Conservation (phyloP, 768 basidiomycete genomes). For the Boletus edulis region DNA sequence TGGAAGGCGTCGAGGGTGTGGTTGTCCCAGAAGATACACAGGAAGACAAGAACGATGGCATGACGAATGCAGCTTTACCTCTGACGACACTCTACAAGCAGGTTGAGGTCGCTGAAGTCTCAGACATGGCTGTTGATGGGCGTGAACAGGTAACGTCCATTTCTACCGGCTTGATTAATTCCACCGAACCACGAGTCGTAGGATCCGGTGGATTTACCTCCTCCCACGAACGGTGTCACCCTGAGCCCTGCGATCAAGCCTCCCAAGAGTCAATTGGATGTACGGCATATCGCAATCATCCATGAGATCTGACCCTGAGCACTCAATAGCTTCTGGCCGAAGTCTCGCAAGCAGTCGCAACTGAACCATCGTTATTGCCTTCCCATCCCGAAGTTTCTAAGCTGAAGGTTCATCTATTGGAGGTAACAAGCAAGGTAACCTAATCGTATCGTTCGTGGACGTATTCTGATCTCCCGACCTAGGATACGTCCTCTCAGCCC, state of each 20-base stretch:
- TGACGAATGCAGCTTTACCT: neutral
- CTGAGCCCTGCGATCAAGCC: constrained; percentile 12
- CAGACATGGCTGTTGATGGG: constrained; percentile 15
- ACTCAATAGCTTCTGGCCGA: constrained; percentile 25
- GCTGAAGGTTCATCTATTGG: constrained; percentile 12
- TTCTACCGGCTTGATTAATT: neutral
- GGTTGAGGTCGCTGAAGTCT: neutral
- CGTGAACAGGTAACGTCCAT: constrained; percentile 22
- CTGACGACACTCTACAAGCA: constrained; percentile 2
- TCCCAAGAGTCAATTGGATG: constrained; percentile 27
- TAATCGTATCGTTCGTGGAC: neutral
- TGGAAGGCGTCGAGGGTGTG: constrained; percentile 18
- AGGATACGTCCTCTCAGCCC: constrained; percentile 20
- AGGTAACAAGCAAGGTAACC: constrained; percentile 10
- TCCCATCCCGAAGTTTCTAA: constrained; percentile 23
- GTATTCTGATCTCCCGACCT: neutral
- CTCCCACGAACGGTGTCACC: neutral
- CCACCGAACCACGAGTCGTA: constrained; percentile 3
- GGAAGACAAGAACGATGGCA: neutral
- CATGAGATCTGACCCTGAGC: constrained; percentile 18
- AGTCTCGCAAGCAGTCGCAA: constrained; percentile 30
- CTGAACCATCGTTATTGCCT: constrained; percentile 25
- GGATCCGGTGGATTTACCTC: constrained; percentile 1
- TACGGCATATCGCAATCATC: constrained; percentile 16
- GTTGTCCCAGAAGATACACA: neutral